These are phyloP conservation scores for Talaromyces sp. DNA, from an alignment of 2,329 filamentous ascomycete genomes.

Conservation along the genomic window DNA sequence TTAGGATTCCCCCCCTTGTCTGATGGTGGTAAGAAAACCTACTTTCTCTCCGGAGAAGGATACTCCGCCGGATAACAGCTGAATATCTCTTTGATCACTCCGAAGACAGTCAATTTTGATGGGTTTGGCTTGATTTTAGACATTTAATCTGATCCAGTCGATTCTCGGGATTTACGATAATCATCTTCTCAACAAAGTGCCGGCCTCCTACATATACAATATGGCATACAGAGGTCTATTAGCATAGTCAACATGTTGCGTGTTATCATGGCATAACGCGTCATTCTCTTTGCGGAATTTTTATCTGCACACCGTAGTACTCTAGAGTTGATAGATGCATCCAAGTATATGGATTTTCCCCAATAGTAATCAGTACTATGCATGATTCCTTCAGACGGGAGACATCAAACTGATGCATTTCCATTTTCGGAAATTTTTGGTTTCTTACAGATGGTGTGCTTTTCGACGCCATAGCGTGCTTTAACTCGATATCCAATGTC, in stretches of 20 bases:
- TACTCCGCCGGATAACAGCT: conserved; percentile 36
- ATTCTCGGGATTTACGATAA: no score
- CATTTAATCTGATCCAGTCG: background rate
- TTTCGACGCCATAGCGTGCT: background rate
- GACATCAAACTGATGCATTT: background rate
- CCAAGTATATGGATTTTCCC: background rate
- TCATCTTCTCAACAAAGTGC: no score
- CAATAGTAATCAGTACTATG: background rate
- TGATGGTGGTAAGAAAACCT: background rate
- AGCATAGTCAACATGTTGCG: background rate
- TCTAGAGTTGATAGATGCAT: background rate
- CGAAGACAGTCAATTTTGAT: conserved; percentile 21
- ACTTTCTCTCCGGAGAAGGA: conserved; percentile 32
- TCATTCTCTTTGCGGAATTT: background rate
- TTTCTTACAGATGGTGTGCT: background rate
- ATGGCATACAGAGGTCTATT: no score
- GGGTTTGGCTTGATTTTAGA: background rate
- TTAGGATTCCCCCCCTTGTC: background rate
- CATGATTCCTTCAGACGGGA: background rate
- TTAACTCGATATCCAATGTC: background rate
- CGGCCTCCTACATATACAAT: background rate
- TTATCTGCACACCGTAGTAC: background rate
- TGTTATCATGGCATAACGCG: conserved; percentile 7
- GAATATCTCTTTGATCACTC: conserved; percentile 33
- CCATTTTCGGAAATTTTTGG: background rate